Conservation (phyloP, 1,284 basidiomycete species). For the Caloboletus firmus region DNA sequence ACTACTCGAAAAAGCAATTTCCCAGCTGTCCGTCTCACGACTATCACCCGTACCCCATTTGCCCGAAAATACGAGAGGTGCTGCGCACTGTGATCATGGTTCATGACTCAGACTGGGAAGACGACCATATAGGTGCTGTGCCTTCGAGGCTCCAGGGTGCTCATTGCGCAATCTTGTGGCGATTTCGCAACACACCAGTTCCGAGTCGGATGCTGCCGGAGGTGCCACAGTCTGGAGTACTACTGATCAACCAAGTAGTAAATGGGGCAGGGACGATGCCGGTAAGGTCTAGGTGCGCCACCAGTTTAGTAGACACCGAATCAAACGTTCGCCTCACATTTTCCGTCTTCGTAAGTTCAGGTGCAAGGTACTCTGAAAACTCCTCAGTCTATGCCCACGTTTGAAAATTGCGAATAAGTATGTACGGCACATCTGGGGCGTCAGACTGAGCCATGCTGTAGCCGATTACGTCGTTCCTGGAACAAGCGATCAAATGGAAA, state of each 20-base stretch:
- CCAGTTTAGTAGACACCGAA: neutral
- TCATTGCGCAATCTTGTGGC: neutral
- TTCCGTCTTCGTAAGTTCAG: neutral
- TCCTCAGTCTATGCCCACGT: neutral
- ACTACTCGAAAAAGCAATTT: no score
- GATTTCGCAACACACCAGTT: neutral
- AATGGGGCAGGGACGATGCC: no score
- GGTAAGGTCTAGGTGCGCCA: no score
- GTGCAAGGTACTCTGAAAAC: neutral
- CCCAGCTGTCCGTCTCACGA: neutral
- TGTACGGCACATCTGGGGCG: neutral
- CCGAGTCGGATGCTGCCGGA: neutral
- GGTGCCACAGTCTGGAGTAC: no score
- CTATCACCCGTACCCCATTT: neutral
- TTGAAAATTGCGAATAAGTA: neutral
- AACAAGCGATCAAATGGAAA: constrained; percentile 10
- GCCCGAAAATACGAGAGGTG: neutral
- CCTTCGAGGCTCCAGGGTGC: neutral
- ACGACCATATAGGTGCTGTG: neutral
- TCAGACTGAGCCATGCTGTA: neutral
- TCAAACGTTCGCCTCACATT: neutral
- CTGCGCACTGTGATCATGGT: neutral
- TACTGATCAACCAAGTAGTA: no score
- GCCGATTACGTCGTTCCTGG: constrained; percentile 14
- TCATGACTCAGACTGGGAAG: neutral